Conservation (phyloP, 140 eudicot species). For the Anethum foeniculum region DNA sequence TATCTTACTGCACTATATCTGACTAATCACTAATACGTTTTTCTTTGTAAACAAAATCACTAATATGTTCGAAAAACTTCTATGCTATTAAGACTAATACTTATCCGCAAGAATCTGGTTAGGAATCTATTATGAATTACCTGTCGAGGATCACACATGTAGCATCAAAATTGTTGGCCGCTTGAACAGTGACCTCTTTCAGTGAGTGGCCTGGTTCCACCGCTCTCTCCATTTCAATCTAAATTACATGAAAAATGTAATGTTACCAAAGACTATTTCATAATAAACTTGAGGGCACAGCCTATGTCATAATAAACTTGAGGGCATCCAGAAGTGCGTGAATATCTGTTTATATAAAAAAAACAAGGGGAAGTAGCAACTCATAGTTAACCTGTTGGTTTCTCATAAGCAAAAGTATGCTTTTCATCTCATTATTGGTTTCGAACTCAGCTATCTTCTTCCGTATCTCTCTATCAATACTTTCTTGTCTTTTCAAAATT, state of each 20-base stretch:
- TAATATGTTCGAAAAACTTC: background rate
- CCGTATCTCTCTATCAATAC: constrained; percentile 20
- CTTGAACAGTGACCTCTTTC: constrained; percentile 33
- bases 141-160: constrained; percentile 41
- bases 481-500: constrained; percentile 25
- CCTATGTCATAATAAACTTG: background rate
- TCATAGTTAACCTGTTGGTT: constrained; percentile 18
- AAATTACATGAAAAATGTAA: background rate
- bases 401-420: constrained; percentile 14
- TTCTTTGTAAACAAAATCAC: background rate
- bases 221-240: constrained; percentile 37
- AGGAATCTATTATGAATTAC: constrained; percentile 14
- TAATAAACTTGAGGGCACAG: background rate
- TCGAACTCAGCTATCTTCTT: constrained; percentile 22
- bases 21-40: background rate
- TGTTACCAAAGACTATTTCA: background rate
- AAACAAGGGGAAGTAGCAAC: background rate
- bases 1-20: background rate
- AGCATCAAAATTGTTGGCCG: constrained; percentile 34
- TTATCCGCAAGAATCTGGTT: background rate
- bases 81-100: background rate
- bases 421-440: constrained; percentile 15
- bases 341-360: background rate
- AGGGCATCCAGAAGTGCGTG: background rate
- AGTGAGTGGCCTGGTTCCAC: constrained; percentile 33